Evolutionary conservation across 2,329 filamentous ascomycete genomes (phyloP), one percentile per base, ranked within the genome.

Genomic region (Escovopsis sp.): DNA sequence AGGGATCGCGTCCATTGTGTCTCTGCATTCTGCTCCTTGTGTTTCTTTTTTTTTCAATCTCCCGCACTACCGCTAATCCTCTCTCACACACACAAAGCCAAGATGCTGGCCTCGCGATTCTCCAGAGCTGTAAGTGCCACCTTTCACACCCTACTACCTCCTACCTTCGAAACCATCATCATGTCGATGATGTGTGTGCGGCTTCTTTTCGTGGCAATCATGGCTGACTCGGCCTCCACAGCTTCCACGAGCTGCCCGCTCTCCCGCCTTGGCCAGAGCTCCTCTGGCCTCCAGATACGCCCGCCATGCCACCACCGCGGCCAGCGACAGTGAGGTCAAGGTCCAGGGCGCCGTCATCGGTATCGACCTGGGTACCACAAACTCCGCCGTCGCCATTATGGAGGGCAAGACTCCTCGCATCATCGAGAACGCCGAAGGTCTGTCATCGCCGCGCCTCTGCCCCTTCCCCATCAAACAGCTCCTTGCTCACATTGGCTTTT

Each of bases 321-420:
- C 60, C 43, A 55, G 53, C 26, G 55, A 61, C 40, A 53, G 54
- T 34, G 80, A 83, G 52, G 46, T 36, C 48, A 95, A 95, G 78
- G 85, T 96, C 48, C 85, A 89, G 71, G 91, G 91, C 61, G 70
- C 85, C 59, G 89, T 96, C 65, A 95, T 96, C 60, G 91, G 91
- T 81, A 95, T 96, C 64, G 89, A 96, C 75, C 70, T 96, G 59
- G 89, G 89, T 61, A 96, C 89, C 61, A 96, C 89, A 57, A 96
- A 96, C 78, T 95, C 89, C 47, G 89, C 89, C 44, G 89, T 96
- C 48, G 89, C 88, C 59, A 73, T 96, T 52, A 94, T 96, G 88
- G 89, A 96, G 75, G 91, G 89, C 68, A 94, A 94, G 74, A 68
- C 75, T 44, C 86, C 89, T 56, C 86, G 82, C 68, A 96, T 96